These are phyloP conservation scores for sweet orange (Citrus sinensis) DNA, from an alignment of 345 rosid genomes.

Conservation along the genomic window DNA sequence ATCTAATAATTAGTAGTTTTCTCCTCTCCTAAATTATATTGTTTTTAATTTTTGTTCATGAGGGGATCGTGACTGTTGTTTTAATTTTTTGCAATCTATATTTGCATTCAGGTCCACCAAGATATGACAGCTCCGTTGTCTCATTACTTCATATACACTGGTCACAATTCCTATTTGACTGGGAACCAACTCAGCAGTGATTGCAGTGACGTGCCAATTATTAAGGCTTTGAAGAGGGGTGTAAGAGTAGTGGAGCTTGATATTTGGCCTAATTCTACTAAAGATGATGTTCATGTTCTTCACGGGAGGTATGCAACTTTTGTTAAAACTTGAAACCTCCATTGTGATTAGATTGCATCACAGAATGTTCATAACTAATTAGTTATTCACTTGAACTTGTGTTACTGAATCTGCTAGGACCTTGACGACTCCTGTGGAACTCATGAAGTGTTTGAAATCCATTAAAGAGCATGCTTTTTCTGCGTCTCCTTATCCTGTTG, in stretches of 20 bases:
- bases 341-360: not conserved
- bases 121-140: slow-evolving; percentile 86
- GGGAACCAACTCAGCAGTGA: slow-evolving; percentile 95
- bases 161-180: slow-evolving; percentile 91
- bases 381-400: slow-evolving; percentile 1
- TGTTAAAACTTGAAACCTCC: not conserved
- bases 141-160: slow-evolving; percentile 83
- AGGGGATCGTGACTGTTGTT: not conserved
- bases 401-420: slow-evolving; percentile 54
- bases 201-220: slow-evolving; percentile 88
- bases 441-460: slow-evolving; percentile 59
- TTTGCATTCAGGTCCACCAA: slow-evolving; percentile 66
- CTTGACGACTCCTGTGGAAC: slow-evolving; percentile 67
- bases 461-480: slow-evolving; percentile 64
- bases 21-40: not conserved
- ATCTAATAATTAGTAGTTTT: not conserved
- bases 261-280: slow-evolving; percentile 82
- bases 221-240: slow-evolving; percentile 65
- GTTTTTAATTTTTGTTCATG: not conserved
- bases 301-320: slow-evolving; percentile 74
- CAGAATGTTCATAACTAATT: not conserved
- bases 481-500: slow-evolving; percentile 65
- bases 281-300: slow-evolving; percentile 65
- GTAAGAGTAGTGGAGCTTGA: slow-evolving; percentile 94
- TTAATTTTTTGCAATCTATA: not conserved